Base-by-base conservation (phyloP, 805 yeast species). In the Zygoascus ofunaensis region DNA sequence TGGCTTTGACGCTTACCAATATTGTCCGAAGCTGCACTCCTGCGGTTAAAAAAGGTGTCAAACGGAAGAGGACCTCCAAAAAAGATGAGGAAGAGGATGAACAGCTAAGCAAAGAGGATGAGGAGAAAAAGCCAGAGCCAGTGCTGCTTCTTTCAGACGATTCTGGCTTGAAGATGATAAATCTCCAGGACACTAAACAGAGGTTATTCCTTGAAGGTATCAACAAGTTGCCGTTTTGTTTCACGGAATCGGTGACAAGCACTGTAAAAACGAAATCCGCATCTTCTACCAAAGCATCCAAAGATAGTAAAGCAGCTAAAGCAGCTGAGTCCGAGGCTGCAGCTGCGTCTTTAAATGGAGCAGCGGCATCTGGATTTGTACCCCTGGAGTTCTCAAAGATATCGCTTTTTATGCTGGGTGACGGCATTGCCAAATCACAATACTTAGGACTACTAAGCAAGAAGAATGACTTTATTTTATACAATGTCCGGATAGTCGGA, bases 401-500 rank as follows among this genome's bases (percentile, higher is more conserved):
- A 0, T 72, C 81, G 59, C 63, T 77, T 15, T 73, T 77, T 37
- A 73, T 73, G 38, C 56, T 87, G 24, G 95, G 95, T 4, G 84
- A 82, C 54, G 58, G 63, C 5, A 51, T 58, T 28, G 49, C 57
- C 23, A 69, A 72, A 37, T 80, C 79, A 39, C 87, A 83, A 52
- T 78, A 78, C 58, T 60, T 87, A 46, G 71, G 87, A 0, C n/a
- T 43, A 18, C 4, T 43, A 12, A 87, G 94, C 0, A 76, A 79
- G 57, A 92, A 94, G 43, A 94, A 94, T 53, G 92, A 86, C 58
- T 65, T 87, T 2, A 66, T 77, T 30, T 64, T 83, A 41, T 87
- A 87, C 59, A 78, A 77, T 52, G 64, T 79, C 30, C 30, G 30
- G 10, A 76, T 63, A 49, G 66, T 66, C 48, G 76, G 71, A 53